Conservation (phyloP, 2,329 filamentous ascomycete species). For the Xylariaceae sp. region DNA sequence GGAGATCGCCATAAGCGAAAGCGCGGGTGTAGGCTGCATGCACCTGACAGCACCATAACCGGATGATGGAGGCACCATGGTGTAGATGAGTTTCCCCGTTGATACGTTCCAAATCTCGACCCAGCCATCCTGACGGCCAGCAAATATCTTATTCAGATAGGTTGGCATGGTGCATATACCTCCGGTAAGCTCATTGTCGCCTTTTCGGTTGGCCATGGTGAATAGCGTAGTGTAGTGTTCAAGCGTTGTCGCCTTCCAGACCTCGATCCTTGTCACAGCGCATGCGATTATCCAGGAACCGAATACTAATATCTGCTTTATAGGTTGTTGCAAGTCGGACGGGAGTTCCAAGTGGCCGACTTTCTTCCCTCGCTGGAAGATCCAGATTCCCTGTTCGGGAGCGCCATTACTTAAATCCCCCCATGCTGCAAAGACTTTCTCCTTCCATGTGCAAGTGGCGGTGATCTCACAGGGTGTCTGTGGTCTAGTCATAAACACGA, state of each 20-base stretch:
- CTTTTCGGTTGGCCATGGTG: conserved; percentile 61
- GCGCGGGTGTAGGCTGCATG: conserved; percentile 80
- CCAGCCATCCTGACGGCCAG: conserved; percentile 83
- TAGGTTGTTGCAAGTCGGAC: conserved; percentile 68
- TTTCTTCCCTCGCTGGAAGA: conserved; percentile 90
- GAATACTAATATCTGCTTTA: conserved; percentile 81
- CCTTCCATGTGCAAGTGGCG: conserved; percentile 85
- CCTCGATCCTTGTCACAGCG: conserved; percentile 76
- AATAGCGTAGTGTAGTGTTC: conserved; percentile 91
- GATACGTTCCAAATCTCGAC: conserved; percentile 98
- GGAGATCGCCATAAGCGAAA: conserved; percentile 87
- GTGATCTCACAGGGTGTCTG: conserved; percentile 88
- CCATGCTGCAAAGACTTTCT: conserved; percentile 89
- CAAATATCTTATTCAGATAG: conserved; percentile 94
- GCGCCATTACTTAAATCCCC: conserved; percentile 62
- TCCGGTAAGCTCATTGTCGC: conserved; percentile 74
- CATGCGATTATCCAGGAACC: conserved; percentile 91
- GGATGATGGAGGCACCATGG: conserved; percentile 77
- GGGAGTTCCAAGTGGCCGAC: conserved; percentile 77
- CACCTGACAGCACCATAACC: conserved; percentile 84
- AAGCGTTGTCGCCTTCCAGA: conserved; percentile 84
- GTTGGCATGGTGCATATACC: conserved; percentile 89
- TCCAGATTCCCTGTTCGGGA: conserved; percentile 76
- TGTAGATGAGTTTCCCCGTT: conserved; percentile 89
- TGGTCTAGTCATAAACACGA: conserved; percentile 91